Evolutionary conservation across 805 yeast species (phyloP).

Genomic region (Barnettozyma botsteinii): DNA sequence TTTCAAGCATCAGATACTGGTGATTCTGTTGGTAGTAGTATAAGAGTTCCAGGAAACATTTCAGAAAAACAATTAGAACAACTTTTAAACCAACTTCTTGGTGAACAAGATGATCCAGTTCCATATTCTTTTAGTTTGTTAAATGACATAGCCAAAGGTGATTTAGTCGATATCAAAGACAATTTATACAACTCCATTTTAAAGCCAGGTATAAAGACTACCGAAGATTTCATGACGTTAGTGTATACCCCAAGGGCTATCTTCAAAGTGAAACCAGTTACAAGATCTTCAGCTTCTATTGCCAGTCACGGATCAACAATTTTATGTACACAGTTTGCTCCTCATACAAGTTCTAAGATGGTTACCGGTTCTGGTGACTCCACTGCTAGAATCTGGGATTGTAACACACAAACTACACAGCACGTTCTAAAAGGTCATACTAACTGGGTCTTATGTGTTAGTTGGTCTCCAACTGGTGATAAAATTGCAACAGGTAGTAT

Average conservation of each 20-base stretch:
- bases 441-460: conserved; percentile 90
- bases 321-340: conserved; percentile 89
- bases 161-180: conserved; percentile 66
- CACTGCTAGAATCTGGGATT: conserved; percentile 96
- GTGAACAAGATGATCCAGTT: conserved; percentile 60
- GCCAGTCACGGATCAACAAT: conserved; percentile 95
- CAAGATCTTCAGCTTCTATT: conserved; percentile 86
- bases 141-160: conserved; percentile 36
- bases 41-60: conserved; percentile 88
- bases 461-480: conserved; percentile 90
- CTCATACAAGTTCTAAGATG: conserved; percentile 76
- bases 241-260: conserved; percentile 94
- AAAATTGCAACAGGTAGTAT: conserved; percentile 92
- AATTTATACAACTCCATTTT: conserved; percentile 75
- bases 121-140: conserved; percentile 83
- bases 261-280: conserved; percentile 86
- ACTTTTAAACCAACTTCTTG: conserved; percentile 72
- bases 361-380: conserved; percentile 96
- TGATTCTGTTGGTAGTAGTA: conserved; percentile 72
- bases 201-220: conserved; percentile 79
- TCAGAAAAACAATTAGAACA: conserved; percentile 84
- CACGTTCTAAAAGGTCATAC: conserved; percentile 76
- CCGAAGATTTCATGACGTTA: conserved; percentile 89
- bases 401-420: conserved; percentile 88
- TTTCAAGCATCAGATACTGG: conserved; percentile 95